phyloP scores from a whole-genome alignment of 192 early-diverging fungal genomes.

The Umbelopsis sp. region DNA sequence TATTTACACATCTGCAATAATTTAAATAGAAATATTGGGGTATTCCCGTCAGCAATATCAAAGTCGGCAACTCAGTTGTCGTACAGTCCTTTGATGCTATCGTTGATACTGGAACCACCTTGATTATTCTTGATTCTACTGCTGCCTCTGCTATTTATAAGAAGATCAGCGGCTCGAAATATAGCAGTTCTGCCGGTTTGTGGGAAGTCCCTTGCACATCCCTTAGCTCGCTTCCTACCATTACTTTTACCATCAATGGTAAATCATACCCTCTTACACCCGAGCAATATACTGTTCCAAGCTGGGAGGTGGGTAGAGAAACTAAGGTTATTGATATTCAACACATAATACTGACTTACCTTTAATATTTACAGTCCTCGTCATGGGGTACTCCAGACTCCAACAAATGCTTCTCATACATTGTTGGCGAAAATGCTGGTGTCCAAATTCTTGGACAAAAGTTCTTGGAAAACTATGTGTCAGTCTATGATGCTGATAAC shows the following conservation, averaged over 20 bases:
- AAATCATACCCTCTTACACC: conserved; percentile 24
- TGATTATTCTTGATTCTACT: conserved; percentile 20
- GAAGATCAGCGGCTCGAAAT: conserved; percentile 2
- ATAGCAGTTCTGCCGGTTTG: background rate
- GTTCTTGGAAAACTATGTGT: conserved; percentile 54
- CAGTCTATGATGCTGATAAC: conserved; percentile 36
- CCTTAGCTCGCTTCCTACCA: conserved; percentile 11
- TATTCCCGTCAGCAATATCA: conserved; percentile 17
- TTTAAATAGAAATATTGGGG: conserved; percentile 29
- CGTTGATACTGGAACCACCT: conserved; percentile 28
- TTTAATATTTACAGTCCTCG: background rate
- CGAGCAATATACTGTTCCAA: conserved; percentile 29
- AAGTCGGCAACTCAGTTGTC: background rate
- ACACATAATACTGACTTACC: too few relatives aligned
- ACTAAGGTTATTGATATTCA: too few relatives aligned
- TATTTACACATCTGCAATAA: background rate
- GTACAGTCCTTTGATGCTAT: background rate
- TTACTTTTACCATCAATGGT: conserved; percentile 28
- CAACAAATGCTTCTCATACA: conserved; percentile 9
- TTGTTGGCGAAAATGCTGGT: background rate
- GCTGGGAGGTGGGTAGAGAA: conserved; percentile 11
- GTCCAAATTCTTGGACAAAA: conserved; percentile 51
- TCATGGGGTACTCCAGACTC: background rate
- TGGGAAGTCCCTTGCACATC: conserved; percentile 2
- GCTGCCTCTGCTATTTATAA: background rate